Evolutionary conservation across 2,329 filamentous ascomycete species (phyloP).

Genomic region (Claviceps sp.): DNA sequence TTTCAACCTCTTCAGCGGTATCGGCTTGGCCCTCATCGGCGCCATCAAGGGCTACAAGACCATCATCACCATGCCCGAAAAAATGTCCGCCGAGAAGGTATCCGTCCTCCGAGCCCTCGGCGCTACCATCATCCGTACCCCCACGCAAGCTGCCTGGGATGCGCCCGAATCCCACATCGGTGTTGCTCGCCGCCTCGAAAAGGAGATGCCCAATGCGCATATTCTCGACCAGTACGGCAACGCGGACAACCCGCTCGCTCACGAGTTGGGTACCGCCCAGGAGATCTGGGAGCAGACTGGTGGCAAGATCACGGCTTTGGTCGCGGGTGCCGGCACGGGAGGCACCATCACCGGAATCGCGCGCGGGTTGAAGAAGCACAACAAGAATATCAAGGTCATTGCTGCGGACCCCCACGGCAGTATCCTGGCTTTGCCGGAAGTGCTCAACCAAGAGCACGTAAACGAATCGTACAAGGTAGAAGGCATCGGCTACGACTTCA

Average conservation of each 20-base stretch:
- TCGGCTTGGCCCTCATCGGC: conserved; percentile 83
- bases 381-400: conserved; percentile 70
- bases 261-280: conserved; percentile 87
- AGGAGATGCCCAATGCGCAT: conserved; percentile 92
- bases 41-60: conserved; percentile 97
- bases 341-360: conserved; percentile 90
- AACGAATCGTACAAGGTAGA: conserved; percentile 95
- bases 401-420: conserved; percentile 88
- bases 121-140: conserved; percentile 94
- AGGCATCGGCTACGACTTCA: conserved; percentile 96
- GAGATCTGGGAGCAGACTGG: conserved; percentile 90
- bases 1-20: conserved; percentile 41
- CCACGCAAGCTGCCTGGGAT: conserved; percentile 90
- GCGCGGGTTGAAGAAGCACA: conserved; percentile 76
- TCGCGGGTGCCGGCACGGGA: conserved; percentile 89
- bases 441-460: conserved; percentile 63
- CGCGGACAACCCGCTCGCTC: conserved; percentile 77
- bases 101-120: conserved; percentile 85
- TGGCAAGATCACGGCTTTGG: conserved; percentile 67
- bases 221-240: conserved; percentile 97
- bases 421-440: conserved; percentile 70
- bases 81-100: conserved; percentile 98
- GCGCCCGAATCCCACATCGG: conserved; percentile 94
- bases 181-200: conserved; percentile 76
- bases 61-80: conserved; percentile 96